phyloP scores from a whole-genome alignment of 2,329 filamentous ascomycete species.

The Dichotomopilus funicola region DNA sequence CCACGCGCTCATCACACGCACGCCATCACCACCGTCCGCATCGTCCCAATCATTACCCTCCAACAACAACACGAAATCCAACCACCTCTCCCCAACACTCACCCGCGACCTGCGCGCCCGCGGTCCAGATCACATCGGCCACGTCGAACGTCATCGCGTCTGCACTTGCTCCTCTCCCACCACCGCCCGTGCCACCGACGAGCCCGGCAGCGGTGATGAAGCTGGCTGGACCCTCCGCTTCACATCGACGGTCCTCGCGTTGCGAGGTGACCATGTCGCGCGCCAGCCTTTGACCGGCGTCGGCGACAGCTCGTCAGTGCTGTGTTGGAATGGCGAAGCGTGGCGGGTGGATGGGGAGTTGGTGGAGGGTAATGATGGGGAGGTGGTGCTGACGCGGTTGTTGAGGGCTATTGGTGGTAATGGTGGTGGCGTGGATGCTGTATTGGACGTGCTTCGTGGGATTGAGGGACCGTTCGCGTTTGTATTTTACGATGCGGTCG shows the following conservation, averaged over 20 bases:
- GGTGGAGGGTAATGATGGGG: conserved; percentile 60
- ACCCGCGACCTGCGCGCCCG: conserved; percentile 45
- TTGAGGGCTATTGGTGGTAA: conserved; percentile 27
- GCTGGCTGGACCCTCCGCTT: conserved; percentile 48
- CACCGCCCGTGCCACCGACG: not conserved
- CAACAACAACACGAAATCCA: conserved; percentile 13
- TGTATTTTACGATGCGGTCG: conserved; percentile 64
- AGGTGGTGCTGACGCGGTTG: conserved; percentile 58
- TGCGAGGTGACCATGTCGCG: conserved; percentile 69
- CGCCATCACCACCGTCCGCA: conserved; percentile 23
- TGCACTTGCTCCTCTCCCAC: not conserved
- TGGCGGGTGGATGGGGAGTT: conserved; percentile 59
- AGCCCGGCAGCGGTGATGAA: not conserved
- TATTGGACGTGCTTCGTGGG: conserved; percentile 49
- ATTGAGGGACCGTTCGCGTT: conserved; percentile 86
- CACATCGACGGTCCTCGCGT: conserved; percentile 78
- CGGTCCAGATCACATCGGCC: conserved; percentile 53
- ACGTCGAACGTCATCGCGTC: conserved; percentile 26
- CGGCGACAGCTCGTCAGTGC: conserved; percentile 45
- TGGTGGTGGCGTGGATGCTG: conserved; percentile 25
- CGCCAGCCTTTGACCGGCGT: conserved; percentile 62
- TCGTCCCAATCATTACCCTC: no score
- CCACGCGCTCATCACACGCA: conserved; percentile 42
- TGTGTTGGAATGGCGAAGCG: conserved; percentile 98
- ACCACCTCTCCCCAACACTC: conserved; percentile 33